phyloP scores from a whole-genome alignment of 2,329 filamentous ascomycete genomes.

The Xylaria sp. region DNA sequence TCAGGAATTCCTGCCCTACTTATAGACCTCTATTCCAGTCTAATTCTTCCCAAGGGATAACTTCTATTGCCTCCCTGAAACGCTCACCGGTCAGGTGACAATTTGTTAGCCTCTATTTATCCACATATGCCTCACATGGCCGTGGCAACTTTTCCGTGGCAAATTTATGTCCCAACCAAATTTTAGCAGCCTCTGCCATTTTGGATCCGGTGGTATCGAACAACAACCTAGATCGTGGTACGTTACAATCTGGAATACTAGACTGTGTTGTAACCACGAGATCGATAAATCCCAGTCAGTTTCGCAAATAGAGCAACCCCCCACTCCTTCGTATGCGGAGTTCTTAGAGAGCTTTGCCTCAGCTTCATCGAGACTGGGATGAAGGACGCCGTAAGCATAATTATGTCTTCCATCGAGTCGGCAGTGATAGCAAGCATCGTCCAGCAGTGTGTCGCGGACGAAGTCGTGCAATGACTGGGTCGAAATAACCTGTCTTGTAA shows the following conservation, averaged over 20 bases:
- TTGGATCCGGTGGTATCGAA: slow-evolving; percentile 30
- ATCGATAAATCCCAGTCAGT: slow-evolving; percentile 31
- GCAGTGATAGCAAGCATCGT: slow-evolving; percentile 25
- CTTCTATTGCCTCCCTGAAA: too few relatives aligned
- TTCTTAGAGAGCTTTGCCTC: slow-evolving; percentile 25
- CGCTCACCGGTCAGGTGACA: too few relatives aligned
- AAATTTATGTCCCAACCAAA: not conserved
- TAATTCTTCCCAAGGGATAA: too few relatives aligned
- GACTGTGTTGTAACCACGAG: slow-evolving; percentile 20
- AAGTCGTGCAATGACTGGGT: slow-evolving; percentile 23
- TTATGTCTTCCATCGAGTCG: not conserved
- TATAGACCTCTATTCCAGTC: too few relatives aligned
- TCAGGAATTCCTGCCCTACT: too few relatives aligned
- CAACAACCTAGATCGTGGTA: slow-evolving; percentile 30
- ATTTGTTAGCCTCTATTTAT: slow-evolving; percentile 1
- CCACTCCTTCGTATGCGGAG: slow-evolving; percentile 21
- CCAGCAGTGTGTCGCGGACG: not conserved
- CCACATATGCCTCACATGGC: slow-evolving; percentile 5
- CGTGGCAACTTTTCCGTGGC: not conserved
- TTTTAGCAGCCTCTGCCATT: slow-evolving; percentile 23
- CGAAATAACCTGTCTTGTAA: slow-evolving; percentile 20
- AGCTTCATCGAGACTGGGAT: slow-evolving; percentile 28
- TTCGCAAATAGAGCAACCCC: slow-evolving; percentile 20
- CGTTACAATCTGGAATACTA: slow-evolving; percentile 22
- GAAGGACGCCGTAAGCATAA: slow-evolving; percentile 14